phyloP scores from a whole-genome alignment of 345 rosid genomes.

The Camelina laxa region DNA sequence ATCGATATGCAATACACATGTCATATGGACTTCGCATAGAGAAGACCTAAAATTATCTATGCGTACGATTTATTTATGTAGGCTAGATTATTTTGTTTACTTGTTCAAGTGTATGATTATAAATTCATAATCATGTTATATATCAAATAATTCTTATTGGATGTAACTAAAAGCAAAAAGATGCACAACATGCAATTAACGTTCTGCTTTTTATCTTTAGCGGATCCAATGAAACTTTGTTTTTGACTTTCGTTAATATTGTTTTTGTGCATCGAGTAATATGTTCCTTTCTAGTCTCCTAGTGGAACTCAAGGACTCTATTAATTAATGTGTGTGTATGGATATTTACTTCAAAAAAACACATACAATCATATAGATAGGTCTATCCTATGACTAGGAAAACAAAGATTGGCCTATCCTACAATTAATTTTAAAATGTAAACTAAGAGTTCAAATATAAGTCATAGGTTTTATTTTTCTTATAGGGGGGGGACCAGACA shows the following conservation, averaged over 20 bases:
- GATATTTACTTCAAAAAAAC: conserved; percentile 17
- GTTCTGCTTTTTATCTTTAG: conserved; percentile 23
- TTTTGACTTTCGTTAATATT: conserved; percentile 28
- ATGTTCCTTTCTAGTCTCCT: conserved; percentile 23
- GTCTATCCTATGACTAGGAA: conserved; percentile 31
- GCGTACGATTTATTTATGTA: background rate
- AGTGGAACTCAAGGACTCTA: conserved; percentile 39
- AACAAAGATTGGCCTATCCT: conserved; percentile 4
- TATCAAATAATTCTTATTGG: background rate
- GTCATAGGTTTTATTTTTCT: conserved; percentile 48
- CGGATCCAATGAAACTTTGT: conserved; percentile 44
- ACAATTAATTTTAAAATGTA: conserved; percentile 7
- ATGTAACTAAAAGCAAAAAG: conserved; percentile 24
- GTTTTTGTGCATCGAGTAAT: conserved; percentile 30
- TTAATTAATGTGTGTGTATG: conserved; percentile 9
- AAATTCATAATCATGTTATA: conserved; percentile 1
- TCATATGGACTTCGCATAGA: conserved; percentile 9
- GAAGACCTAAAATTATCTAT: background rate
- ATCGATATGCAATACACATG: conserved; percentile 3
- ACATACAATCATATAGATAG: conserved; percentile 21
- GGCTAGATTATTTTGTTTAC: conserved; percentile 1
- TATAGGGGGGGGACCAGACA: conserved; percentile 38
- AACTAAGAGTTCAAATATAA: conserved; percentile 35
- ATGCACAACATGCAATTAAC: conserved; percentile 32
- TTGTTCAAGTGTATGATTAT: background rate